Percentiles rank a stretch among this genome's conserved stretches.
phyloP scores from a whole-genome alignment of 1,284 basidiomycete genomes.

The Malassezia slooffiae region DNA sequence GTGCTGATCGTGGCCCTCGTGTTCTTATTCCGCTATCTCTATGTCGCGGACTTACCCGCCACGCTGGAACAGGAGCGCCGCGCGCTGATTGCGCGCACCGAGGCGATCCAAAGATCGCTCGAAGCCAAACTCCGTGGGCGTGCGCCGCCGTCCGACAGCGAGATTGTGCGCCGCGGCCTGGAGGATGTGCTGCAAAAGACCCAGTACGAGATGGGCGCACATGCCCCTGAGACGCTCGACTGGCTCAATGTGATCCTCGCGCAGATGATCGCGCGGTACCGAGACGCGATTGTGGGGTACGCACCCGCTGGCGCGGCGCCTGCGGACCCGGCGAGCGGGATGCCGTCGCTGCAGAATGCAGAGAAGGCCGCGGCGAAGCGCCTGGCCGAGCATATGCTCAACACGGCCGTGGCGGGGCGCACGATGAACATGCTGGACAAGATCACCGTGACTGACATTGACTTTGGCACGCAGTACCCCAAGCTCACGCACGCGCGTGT shows the following conservation, averaged over 20 bases:
- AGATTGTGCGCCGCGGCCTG: constrained; percentile 46
- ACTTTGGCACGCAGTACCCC: constrained; percentile 52
- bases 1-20: constrained; percentile 44
- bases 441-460: constrained; percentile 52
- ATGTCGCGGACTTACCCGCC: constrained; percentile 49
- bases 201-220: constrained; percentile 52
- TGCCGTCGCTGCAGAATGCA: constrained; percentile 1
- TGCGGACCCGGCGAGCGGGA: too few species aligned
- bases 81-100: constrained; percentile 6
- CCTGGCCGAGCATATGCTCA: constrained; percentile 41
- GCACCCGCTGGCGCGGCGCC: too few species aligned
- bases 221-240: constrained; percentile 51
- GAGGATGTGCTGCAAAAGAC: constrained; percentile 49
- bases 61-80: constrained; percentile 23
- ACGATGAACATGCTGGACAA: constrained; percentile 40
- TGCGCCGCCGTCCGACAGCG: constrained; percentile 18
- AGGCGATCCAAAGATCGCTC: constrained; percentile 7
- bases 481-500: constrained; percentile 52
- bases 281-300: constrained; percentile 21
- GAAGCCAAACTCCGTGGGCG: constrained; percentile 4
- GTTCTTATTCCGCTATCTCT: constrained; percentile 50
- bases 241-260: constrained; percentile 55
- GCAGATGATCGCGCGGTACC: constrained; percentile 49
- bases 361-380: constrained; percentile 16
- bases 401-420: constrained; percentile 11